Percentiles rank a stretch among this genome's conserved stretches.
Evolutionary conservation across 768 basidiomycete genomes (phyloP).

Genomic region (Tremella yokohamensis): DNA sequence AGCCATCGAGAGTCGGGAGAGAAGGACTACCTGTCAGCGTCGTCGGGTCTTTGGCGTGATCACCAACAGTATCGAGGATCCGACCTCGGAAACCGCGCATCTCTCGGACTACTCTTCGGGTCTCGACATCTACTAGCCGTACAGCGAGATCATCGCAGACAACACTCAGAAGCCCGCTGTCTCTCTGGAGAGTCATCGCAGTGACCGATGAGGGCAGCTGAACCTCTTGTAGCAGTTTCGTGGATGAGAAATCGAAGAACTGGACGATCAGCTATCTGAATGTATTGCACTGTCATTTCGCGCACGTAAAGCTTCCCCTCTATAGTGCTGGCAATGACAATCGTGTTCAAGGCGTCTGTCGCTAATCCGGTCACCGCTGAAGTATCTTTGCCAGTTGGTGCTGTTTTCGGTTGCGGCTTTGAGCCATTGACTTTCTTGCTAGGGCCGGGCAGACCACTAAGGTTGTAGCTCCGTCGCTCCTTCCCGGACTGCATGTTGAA

Average conservation of each 20-base stretch:
- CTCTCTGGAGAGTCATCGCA: conserved; percentile 72
- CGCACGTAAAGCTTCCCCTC: conserved; percentile 86
- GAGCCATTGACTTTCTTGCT: conserved; percentile 31
- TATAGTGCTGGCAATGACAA: conserved; percentile 75
- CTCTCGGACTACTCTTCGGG: conserved; percentile 79
- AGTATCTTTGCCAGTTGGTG: conserved; percentile 9
- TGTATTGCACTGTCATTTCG: not conserved
- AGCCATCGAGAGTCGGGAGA: conserved; percentile 96
- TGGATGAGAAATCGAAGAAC: conserved; percentile 96
- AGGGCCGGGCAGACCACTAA: conserved; percentile 50
- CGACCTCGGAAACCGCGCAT: conserved; percentile 75
- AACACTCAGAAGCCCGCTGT: conserved; percentile 76
- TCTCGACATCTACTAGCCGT: conserved; percentile 87
- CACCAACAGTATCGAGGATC: conserved; percentile 79
- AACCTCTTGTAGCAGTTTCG: conserved; percentile 66
- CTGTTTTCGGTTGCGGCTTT: conserved; percentile 19
- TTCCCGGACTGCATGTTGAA: conserved; percentile 98
- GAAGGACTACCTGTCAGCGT: conserved; percentile 63
- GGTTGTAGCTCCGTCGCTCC: conserved; percentile 68
- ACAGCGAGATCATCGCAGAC: conserved; percentile 82
- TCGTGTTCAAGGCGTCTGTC: conserved; percentile 76
- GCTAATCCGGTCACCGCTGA: conserved; percentile 75
- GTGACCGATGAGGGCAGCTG: conserved; percentile 66
- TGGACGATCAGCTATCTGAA: conserved; percentile 46
- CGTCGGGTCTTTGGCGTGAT: not conserved